Evolutionary conservation across 2,329 filamentous ascomycete genomes (phyloP).

Genomic region (Cucurbitaria berberidis): DNA sequence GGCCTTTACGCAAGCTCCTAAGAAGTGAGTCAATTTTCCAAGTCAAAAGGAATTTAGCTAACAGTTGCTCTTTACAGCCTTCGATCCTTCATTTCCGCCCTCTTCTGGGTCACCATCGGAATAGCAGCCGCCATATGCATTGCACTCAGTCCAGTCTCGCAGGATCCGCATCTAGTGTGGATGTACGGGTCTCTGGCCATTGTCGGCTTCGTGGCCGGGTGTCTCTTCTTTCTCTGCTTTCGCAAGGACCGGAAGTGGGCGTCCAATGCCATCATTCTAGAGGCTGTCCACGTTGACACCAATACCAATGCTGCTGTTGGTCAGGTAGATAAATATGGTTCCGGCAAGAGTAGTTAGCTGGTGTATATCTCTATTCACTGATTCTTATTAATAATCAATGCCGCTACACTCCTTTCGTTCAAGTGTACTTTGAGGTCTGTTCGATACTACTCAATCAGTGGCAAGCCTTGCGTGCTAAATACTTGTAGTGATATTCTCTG

Average conservation of each 20-base stretch:
- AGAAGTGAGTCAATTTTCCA: slow-evolving; percentile 6
- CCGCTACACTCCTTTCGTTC: too few species aligned
- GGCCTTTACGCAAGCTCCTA: slow-evolving; percentile 49
- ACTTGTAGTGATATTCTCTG: not conserved
- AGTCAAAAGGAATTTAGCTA: not conserved
- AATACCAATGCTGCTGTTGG: not conserved
- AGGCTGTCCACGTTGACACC: not conserved
- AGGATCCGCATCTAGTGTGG: slow-evolving; percentile 31
- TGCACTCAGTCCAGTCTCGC: slow-evolving; percentile 35
- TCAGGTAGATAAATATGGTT: not conserved
- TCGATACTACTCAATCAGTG: too few species aligned
- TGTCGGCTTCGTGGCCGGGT: slow-evolving; percentile 14
- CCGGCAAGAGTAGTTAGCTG: not conserved
- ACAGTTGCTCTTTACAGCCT: not conserved
- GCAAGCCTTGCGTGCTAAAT: too few species aligned
- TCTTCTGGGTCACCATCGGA: slow-evolving; percentile 33
- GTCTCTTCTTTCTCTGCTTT: slow-evolving; percentile 55
- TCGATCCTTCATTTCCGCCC: slow-evolving; percentile 39
- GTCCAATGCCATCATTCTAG: not conserved
- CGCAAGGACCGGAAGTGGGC: not conserved
- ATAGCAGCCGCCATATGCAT: slow-evolving; percentile 36
- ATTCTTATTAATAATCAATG: too few species aligned
- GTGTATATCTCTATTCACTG: too few species aligned
- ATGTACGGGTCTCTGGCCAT: slow-evolving; percentile 22
- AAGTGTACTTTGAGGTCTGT: too few species aligned